phyloP scores from a whole-genome alignment of 257 asterid genomes.

The Solanum lycopersicoides region DNA sequence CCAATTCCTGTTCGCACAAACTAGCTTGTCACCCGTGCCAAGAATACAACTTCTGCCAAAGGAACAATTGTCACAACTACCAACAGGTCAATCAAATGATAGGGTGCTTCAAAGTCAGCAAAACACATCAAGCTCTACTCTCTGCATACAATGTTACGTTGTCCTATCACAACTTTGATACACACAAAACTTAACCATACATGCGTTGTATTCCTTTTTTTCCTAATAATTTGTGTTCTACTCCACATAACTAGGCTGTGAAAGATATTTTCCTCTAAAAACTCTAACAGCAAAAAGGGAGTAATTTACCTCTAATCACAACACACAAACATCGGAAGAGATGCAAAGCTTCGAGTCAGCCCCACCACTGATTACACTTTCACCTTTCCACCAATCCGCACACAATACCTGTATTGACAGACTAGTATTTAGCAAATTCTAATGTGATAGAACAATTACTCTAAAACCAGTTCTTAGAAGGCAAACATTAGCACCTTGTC shows the following conservation, averaged over 20 bases:
- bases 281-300: neutral
- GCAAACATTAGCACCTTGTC: constrained; percentile 61
- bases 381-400: constrained; percentile 90
- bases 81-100: neutral
- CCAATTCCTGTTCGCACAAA: neutral
- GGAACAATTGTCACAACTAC: neutral
- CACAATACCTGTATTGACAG: constrained; percentile 54
- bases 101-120: neutral
- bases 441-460: neutral
- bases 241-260: neutral
- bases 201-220: neutral
- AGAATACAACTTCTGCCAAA: neutral
- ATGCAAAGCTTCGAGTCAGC: constrained; percentile 78
- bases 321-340: constrained; percentile 59
- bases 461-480: neutral
- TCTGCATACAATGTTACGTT: neutral
- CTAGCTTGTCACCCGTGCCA: neutral
- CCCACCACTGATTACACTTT: constrained; percentile 79
- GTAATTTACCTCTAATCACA: constrained; percentile 18
- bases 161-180: neutral
- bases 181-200: neutral
- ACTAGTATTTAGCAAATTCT: neutral
- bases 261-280: neutral
- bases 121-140: neutral
- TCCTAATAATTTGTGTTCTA: neutral